Conservation (phyloP, 495 filamentous ascomycete genomes). For the Aspergillus bertholletiae region DNA sequence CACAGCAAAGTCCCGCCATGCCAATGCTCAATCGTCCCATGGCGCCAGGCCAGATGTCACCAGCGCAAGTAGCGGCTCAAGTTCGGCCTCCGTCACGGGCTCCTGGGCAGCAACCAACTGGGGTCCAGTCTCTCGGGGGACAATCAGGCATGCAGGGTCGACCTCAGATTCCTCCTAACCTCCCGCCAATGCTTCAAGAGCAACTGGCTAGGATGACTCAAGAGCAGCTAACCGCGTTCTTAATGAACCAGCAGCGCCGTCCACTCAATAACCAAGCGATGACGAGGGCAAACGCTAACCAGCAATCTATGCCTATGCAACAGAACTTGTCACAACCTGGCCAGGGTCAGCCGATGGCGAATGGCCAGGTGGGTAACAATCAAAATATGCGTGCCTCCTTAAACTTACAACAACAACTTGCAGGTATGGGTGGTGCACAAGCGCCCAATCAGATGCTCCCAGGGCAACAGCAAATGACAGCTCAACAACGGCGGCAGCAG, state of each 20-base stretch:
- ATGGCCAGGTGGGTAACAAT: constrained; percentile 34
- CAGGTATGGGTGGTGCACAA: constrained; percentile 30
- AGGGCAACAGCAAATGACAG: constrained; percentile 36
- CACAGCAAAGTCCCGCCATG: constrained; percentile 54
- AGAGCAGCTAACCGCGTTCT: constrained; percentile 32
- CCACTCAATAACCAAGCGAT: constrained; percentile 26
- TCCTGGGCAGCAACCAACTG: constrained; percentile 28
- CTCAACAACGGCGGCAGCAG: constrained; percentile 30
- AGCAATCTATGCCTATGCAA: constrained; percentile 30
- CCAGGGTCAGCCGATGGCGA: constrained; percentile 36
- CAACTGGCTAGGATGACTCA: constrained; percentile 31
- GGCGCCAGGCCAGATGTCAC: constrained; percentile 44
- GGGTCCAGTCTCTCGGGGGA: constrained; percentile 19
- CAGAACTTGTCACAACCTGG: constrained; percentile 28
- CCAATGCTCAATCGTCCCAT: constrained; percentile 58
- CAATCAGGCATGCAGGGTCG: constrained; percentile 34
- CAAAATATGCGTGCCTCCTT: constrained; percentile 33
- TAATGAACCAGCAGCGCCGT: constrained; percentile 33
- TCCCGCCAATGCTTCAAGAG: constrained; percentile 34
- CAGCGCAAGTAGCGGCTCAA: constrained; percentile 35
- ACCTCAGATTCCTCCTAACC: constrained; percentile 29
- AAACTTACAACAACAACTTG: constrained; percentile 27
- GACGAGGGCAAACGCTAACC: constrained; percentile 19
- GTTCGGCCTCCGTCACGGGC: constrained; percentile 36
- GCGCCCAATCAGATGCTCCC: constrained; percentile 29